Evolutionary conservation across 139 green algal genomes (phyloP), one percentile per base, ranked within the genome.

Genomic region (Picochlorum sp.): DNA sequence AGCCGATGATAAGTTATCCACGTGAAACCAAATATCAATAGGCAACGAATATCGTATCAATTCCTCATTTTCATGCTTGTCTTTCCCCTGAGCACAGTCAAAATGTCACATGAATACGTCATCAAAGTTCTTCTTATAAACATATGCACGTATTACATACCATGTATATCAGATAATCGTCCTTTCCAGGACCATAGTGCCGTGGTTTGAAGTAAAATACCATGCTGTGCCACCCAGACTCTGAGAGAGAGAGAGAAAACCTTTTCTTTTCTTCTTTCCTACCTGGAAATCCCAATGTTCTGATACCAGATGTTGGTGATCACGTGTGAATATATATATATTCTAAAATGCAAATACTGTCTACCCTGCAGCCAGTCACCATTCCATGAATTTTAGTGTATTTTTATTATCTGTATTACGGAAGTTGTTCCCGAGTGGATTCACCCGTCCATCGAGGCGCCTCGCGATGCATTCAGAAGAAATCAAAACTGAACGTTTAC

Each of bases 41-140:
- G 71, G 71, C 5, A 77, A 65, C 4, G 65, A 50, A 26, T 78
- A 58, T 24, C 63, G 66, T 23, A 75, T 75, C 15, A n/a, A 86
- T 86, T 57, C 94, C 70, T 98, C 93, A 57, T 98, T 98, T 68
- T 98, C 93, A 60, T 86, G 85, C 71, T 94, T 97, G 76, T 95
- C 81, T 7, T 57, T 57, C 14, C 86, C 86, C 80, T 73, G 68
- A 30, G 28, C 28, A 30, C 4, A 30, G 28, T 30, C 4, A 6
- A 30, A 30, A 30, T 5, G 28, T 30, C 28, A 30, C 28, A 30
- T 30, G 28, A 30, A 15, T 51, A 51, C 16, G 16, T n/a, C 45
- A 15, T 20, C n/a, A n/a, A n/a, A n/a, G n/a, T n/a, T n/a, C n/a
- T n/a, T 51, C 14, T 18, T 15, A 51, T 20, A 15, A 15, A 50